Conservation (phyloP, 1,139 yeast genomes). For the Pichia kudriavzevii region DNA sequence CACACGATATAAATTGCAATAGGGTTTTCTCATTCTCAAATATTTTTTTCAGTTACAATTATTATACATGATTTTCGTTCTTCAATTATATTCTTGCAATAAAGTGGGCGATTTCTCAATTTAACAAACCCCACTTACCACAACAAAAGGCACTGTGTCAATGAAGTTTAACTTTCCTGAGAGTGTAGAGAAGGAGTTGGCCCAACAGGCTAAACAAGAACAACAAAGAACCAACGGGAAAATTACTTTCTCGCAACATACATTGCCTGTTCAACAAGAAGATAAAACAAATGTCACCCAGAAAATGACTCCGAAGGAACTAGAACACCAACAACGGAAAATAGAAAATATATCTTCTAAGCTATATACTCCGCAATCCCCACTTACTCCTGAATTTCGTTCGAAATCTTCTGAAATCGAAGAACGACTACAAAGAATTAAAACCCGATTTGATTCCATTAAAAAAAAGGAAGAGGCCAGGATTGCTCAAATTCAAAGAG, state of each 20-base stretch:
- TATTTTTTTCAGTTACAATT: too few species aligned
- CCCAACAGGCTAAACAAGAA: slow-evolving; percentile 1
- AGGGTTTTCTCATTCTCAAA: too few species aligned
- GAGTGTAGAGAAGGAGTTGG: slow-evolving; percentile 12
- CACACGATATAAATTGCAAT: too few species aligned
- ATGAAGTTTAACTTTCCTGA: slow-evolving; percentile 14
- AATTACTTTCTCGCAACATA: too few species aligned
- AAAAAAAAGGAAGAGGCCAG: slow-evolving; percentile 19
- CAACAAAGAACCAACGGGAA: too few species aligned
- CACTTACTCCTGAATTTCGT: slow-evolving; percentile 20
- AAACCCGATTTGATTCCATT: slow-evolving; percentile 18
- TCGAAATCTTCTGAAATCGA: slow-evolving; percentile 25
- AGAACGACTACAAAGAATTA: slow-evolving; percentile 21
- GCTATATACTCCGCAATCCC: slow-evolving; percentile 24
- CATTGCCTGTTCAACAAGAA: too few species aligned
- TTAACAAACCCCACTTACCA: background rate
- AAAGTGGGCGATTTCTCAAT: too few species aligned
- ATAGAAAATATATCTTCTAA: slow-evolving; percentile 18
- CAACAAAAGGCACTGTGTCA: too few species aligned
- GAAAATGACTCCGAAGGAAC: slow-evolving; percentile 12
- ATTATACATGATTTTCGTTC: too few species aligned
- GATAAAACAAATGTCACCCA: too few species aligned
- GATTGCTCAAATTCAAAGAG: slow-evolving; percentile 16
- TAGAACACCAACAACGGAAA: slow-evolving; percentile 8
- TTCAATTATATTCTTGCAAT: too few species aligned